These are phyloP conservation scores for Hypericum perforatum DNA, from an alignment of 345 rosid species.

Conservation along the genomic window DNA sequence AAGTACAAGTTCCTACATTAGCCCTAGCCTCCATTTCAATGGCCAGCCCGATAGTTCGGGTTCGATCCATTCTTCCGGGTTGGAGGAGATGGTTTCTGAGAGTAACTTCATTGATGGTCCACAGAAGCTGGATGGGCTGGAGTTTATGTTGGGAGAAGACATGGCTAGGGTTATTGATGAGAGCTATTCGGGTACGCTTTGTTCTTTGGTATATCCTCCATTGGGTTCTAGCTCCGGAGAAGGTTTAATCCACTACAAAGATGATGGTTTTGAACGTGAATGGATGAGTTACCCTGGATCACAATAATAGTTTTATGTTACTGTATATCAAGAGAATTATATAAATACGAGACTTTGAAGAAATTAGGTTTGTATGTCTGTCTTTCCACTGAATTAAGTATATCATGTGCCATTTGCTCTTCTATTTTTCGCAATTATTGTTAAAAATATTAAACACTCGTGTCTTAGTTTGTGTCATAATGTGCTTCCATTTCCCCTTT, in stretches of 20 bases:
- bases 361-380: too few species aligned
- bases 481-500: too few species aligned
- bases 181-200: conserved; percentile 22
- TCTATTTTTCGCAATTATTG: too few species aligned
- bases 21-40: too few species aligned
- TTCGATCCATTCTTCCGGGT: conserved; percentile 2
- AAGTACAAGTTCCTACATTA: too few species aligned
- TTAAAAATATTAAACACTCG: too few species aligned
- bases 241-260: conserved; percentile 15
- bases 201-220: conserved; percentile 18
- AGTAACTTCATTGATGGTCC: conserved; percentile 1
- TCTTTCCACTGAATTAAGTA: too few species aligned
- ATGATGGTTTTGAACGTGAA: conserved; percentile 14
- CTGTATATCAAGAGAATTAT: conserved; percentile 7
- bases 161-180: conserved; percentile 8
- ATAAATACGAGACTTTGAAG: not conserved
- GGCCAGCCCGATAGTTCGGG: too few species aligned
- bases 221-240: conserved; percentile 19
- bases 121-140: conserved; percentile 35
- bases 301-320: conserved; percentile 1
- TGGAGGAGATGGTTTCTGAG: conserved; percentile 19
- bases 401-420: too few species aligned
- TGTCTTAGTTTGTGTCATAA: too few species aligned
- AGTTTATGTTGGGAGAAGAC: conserved; percentile 30
- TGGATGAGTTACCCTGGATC: conserved; percentile 23